Percentiles rank a stretch among this genome's conserved stretches.
Conservation (phyloP, 2,329 filamentous ascomycete genomes). For the Xylaria sp. region DNA sequence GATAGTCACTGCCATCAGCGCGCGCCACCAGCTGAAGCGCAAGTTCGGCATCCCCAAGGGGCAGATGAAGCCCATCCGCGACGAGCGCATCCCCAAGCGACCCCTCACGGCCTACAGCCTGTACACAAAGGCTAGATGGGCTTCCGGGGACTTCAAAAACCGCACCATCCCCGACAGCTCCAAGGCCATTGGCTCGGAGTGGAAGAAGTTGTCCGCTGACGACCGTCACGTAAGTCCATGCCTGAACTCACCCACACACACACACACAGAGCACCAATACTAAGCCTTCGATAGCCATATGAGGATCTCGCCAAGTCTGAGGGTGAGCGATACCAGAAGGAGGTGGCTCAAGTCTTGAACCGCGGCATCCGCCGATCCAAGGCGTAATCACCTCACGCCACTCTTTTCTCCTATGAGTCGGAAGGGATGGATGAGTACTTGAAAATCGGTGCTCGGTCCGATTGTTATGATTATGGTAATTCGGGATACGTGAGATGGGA, state of each 20-base stretch:
- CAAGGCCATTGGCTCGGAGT: constrained; percentile 40
- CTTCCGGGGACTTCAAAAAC: constrained; percentile 31
- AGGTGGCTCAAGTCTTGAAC: constrained; percentile 28
- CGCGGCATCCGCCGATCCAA: constrained; percentile 8
- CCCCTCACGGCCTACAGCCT: constrained; percentile 38
- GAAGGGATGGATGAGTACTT: neutral
- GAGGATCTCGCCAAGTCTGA: constrained; percentile 38
- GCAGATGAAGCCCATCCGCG: constrained; percentile 40
- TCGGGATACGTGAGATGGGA: neutral
- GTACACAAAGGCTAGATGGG: constrained; percentile 45
- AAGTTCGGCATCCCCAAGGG: constrained; percentile 37
- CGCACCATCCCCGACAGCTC: constrained; percentile 22
- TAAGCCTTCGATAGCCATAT: constrained; percentile 39
- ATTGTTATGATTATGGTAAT: constrained; percentile 1
- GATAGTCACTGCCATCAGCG: constrained; percentile 51
- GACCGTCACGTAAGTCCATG: constrained; percentile 47
- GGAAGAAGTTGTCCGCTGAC: constrained; percentile 45
- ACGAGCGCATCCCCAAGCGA: constrained; percentile 52
- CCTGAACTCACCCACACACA: neutral
- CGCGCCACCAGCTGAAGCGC: constrained; percentile 47
- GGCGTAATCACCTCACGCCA: neutral
- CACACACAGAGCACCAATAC: too few species aligned
- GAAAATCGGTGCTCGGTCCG: neutral
- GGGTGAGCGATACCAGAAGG: constrained; percentile 37
- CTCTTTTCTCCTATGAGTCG: neutral